Conservation (phyloP, 352 stramenopile species). For the Phytophthora gonapodyides region DNA sequence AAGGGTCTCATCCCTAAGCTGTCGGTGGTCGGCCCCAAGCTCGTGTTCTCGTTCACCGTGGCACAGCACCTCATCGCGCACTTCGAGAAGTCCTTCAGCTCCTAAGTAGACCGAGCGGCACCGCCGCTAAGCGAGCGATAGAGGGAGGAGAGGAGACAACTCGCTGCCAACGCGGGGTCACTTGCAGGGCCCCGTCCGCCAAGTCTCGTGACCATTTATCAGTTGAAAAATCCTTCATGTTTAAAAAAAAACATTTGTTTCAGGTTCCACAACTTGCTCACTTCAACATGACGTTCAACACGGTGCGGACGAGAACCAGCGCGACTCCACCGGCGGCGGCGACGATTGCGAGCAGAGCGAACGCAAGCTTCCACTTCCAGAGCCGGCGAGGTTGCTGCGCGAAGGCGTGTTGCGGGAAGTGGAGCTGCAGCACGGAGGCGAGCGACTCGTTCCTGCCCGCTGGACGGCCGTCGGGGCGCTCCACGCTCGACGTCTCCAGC, state of each 20-base stretch:
- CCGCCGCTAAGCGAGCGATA: slow-evolving; percentile 14
- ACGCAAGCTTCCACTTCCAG: slow-evolving; percentile 72
- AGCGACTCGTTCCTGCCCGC: slow-evolving; percentile 39
- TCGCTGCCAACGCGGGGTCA: neutral
- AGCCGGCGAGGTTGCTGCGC: slow-evolving; percentile 55
- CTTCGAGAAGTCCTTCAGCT: slow-evolving; percentile 88
- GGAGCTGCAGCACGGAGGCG: slow-evolving; percentile 64
- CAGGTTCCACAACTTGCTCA: slow-evolving; percentile 6
- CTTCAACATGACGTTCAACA: slow-evolving; percentile 25
- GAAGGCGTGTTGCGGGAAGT: slow-evolving; percentile 70
- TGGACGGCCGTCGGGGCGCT: slow-evolving; percentile 45
- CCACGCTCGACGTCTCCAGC: slow-evolving; percentile 49
- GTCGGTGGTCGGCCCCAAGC: slow-evolving; percentile 94
- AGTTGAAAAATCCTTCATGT: slow-evolving; percentile 11
- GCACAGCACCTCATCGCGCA: slow-evolving; percentile 95
- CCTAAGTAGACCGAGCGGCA: slow-evolving; percentile 26
- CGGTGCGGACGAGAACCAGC: slow-evolving; percentile 17
- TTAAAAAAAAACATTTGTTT: slow-evolving; percentile 1
- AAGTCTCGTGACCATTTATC: slow-evolving; percentile 28
- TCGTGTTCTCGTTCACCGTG: slow-evolving; percentile 97
- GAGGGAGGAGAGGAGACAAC: slow-evolving; percentile 12
- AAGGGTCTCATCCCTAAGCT: slow-evolving; percentile 96
- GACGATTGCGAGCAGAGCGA: slow-evolving; percentile 50
- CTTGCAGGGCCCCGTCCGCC: slow-evolving; percentile 4
- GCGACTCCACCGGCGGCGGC: slow-evolving; percentile 26